These are phyloP conservation scores for Paramarasmius palmivorus DNA, from an alignment of 1,284 basidiomycete species.

Conservation along the genomic window DNA sequence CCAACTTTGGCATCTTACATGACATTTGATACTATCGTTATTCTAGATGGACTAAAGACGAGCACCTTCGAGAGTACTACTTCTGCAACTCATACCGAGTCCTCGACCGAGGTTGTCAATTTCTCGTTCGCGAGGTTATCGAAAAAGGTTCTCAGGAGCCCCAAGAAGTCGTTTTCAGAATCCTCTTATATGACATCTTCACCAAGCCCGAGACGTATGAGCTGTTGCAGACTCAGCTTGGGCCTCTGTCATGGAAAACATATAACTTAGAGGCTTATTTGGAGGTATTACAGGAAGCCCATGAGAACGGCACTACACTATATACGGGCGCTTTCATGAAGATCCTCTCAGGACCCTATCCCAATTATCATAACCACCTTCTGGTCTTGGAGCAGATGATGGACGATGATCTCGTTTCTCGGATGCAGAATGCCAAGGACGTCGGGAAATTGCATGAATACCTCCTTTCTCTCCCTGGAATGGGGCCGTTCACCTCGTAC, in stretches of 20 bases:
- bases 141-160: conserved; percentile 57
- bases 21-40: neutral
- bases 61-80: conserved; percentile 43
- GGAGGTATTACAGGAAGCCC: conserved; percentile 42
- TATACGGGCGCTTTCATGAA: conserved; percentile 64
- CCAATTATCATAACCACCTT: conserved; percentile 55
- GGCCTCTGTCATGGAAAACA: conserved; percentile 49
- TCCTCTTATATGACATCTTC: conserved; percentile 61
- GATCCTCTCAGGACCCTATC: conserved; percentile 51
- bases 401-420: conserved; percentile 41
- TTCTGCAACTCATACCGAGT: conserved; percentile 69
- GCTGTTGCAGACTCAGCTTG: conserved; percentile 45
- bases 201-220: conserved; percentile 64
- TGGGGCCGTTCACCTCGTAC: conserved; percentile 62
- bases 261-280: conserved; percentile 50
- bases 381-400: conserved; percentile 57
- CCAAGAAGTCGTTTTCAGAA: conserved; percentile 58
- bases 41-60: conserved; percentile 57
- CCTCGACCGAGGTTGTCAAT: conserved; percentile 61
- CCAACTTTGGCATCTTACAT: conserved; percentile 7
- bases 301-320: conserved; percentile 37
- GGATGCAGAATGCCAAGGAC: conserved; percentile 42
- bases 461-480: conserved; percentile 54
- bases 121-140: conserved; percentile 57
- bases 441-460: conserved; percentile 56